Conservation (phyloP, 2,329 filamentous ascomycete genomes). For the Penicillium janthinellum region DNA sequence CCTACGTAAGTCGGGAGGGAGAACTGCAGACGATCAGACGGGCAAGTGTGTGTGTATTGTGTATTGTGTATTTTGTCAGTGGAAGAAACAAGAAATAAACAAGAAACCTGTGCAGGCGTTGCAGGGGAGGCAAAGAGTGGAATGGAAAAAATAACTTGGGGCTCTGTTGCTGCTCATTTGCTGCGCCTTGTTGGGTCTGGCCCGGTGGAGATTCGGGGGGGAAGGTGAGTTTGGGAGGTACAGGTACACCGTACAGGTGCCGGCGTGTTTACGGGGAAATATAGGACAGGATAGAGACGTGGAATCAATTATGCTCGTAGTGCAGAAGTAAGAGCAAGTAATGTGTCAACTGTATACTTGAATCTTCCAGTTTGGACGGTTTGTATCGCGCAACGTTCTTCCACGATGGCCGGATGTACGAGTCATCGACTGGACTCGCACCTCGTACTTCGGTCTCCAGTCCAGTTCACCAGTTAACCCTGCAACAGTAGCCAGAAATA, state of each 20-base stretch:
- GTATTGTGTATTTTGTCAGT: not conserved
- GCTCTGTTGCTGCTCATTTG: conserved; percentile 11
- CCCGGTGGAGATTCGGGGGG: conserved; percentile 16
- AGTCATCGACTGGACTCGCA: not conserved
- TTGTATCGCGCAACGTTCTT: no score
- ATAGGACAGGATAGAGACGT: not conserved
- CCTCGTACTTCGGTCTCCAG: not conserved
- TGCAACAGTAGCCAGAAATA: not conserved
- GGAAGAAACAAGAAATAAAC: conserved; percentile 1
- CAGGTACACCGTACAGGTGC: not conserved
- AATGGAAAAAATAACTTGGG: conserved; percentile 10
- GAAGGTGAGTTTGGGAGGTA: not conserved
- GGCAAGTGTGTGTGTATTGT: not conserved
- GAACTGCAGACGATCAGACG: not conserved
- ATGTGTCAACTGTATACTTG: no score
- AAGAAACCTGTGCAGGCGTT: conserved; percentile 10
- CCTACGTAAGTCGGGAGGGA: conserved; percentile 8
- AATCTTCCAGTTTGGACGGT: no score
- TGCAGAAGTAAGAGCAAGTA: no score
- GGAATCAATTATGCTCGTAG: no score
- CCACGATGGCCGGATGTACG: not conserved
- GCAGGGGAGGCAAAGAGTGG: conserved; percentile 1
- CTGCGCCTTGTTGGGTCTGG: conserved; percentile 31
- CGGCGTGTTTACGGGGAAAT: not conserved
- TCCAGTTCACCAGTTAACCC: not conserved